phyloP scores from a whole-genome alignment of 148 eudicot species.

The Rhododendron mucronatum region DNA sequence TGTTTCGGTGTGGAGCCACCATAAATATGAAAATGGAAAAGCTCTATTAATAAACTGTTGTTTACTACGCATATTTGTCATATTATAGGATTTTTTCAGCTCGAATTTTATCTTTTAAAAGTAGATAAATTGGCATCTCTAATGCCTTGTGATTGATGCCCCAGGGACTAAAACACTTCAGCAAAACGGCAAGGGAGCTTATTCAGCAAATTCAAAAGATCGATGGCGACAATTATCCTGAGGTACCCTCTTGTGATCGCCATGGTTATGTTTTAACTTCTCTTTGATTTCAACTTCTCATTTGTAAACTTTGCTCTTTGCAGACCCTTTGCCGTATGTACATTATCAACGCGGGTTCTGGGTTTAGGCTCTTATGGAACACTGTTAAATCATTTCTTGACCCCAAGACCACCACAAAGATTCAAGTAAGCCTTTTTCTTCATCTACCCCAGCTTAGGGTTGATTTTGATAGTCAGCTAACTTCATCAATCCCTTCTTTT shows the following conservation, averaged over 20 bases:
- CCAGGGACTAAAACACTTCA: conserved; percentile 81
- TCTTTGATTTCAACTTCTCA: neutral
- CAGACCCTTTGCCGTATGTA: conserved; percentile 83
- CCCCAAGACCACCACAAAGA: conserved; percentile 84
- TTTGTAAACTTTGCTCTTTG: conserved; percentile 6
- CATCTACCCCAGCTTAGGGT: neutral
- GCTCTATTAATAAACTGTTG: neutral
- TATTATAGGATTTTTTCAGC: neutral
- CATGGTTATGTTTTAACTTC: neutral
- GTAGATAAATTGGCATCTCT: neutral
- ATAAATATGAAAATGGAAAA: neutral
- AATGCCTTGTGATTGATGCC: neutral
- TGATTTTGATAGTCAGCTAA: neutral
- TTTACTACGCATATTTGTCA: neutral
- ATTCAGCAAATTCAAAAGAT: conserved; percentile 76
- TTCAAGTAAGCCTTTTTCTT: conserved; percentile 51
- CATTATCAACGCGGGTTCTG: conserved; percentile 97
- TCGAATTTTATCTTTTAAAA: neutral
- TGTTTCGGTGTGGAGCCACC: neutral
- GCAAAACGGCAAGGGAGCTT: conserved; percentile 82
- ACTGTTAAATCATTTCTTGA: conserved; percentile 86
- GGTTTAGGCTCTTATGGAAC: conserved; percentile 89
- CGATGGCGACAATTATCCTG: conserved; percentile 83
- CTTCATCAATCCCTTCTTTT: conserved; percentile 8
- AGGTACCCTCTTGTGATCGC: conserved; percentile 29